These are phyloP conservation scores for Elaeis oleifera DNA, from an alignment of 202 grass and related monocot genomes.

Conservation along the genomic window DNA sequence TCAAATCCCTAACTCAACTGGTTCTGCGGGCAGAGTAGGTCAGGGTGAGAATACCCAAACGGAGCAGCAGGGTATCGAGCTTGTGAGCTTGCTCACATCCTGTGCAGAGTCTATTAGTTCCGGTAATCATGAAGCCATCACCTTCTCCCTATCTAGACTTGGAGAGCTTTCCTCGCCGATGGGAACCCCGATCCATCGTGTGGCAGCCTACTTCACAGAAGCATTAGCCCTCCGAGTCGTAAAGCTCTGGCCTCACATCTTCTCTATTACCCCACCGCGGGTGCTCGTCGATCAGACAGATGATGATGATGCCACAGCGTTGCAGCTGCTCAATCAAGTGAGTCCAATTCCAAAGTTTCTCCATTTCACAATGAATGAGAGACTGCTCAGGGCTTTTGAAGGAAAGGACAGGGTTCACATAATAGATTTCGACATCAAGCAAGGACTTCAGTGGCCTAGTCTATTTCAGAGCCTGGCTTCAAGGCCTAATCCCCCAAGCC, in stretches of 20 bases:
- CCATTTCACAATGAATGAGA: conserved; percentile 82
- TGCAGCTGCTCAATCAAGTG: conserved; percentile 57
- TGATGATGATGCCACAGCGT: conserved; percentile 40
- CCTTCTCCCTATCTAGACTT: conserved; percentile 60
- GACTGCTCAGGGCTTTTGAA: conserved; percentile 55
- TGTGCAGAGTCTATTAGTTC: conserved; percentile 54
- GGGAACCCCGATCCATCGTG: conserved; percentile 59
- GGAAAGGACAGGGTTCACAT: conserved; percentile 83
- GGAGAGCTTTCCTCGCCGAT: conserved; percentile 53
- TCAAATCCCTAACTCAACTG: background rate
- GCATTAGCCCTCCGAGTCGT: conserved; percentile 53
- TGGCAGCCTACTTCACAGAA: conserved; percentile 81
- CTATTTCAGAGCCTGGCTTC: conserved; percentile 72
- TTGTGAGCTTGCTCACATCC: conserved; percentile 48
- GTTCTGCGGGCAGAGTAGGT: background rate
- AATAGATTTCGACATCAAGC: conserved; percentile 96
- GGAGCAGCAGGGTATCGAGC: conserved; percentile 41
- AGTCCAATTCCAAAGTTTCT: conserved; percentile 78
- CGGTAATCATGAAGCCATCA: conserved; percentile 44
- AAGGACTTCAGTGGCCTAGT: conserved; percentile 88
- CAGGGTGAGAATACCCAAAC: conserved; percentile 6
- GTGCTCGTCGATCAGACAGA: conserved; percentile 33
- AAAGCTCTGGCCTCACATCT: conserved; percentile 58
- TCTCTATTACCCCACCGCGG: conserved; percentile 48
- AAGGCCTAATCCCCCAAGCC: conserved; percentile 32